phyloP scores from a whole-genome alignment of 2,329 filamentous ascomycete genomes.

The Cryphonectria naterciae region DNA sequence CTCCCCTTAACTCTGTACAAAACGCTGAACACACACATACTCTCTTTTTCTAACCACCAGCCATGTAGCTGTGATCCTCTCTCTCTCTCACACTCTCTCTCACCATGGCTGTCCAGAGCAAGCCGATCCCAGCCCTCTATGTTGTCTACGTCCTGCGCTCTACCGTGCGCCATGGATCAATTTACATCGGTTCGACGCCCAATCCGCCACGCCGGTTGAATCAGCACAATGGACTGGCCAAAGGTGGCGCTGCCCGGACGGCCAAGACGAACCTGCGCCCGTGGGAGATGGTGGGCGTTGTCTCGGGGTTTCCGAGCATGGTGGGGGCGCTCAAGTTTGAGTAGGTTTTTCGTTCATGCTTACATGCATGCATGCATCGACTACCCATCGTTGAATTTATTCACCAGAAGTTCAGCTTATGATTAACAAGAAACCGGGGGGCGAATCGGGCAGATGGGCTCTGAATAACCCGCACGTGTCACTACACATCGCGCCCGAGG shows the following conservation, averaged over 20 bases:
- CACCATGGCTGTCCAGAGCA: constrained; percentile 48
- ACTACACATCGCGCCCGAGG: constrained; percentile 70
- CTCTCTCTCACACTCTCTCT: not conserved
- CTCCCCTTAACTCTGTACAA: not conserved
- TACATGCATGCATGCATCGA: not conserved
- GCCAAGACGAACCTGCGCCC: constrained; percentile 70
- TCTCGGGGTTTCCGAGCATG: constrained; percentile 86
- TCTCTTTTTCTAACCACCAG: not conserved
- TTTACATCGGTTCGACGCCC: constrained; percentile 93
- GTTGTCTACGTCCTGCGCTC: constrained; percentile 92
- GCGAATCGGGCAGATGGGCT: constrained; percentile 70
- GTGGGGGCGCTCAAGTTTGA: constrained; percentile 93
- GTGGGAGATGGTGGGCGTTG: constrained; percentile 88
- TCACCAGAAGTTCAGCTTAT: not conserved
- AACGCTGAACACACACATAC: not conserved
- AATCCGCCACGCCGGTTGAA: constrained; percentile 81
- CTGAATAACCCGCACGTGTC: constrained; percentile 85
- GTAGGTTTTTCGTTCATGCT: constrained; percentile 48
- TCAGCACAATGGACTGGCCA: constrained; percentile 87
- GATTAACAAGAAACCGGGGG: not conserved
- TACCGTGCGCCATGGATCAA: constrained; percentile 68
- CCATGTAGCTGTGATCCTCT: constrained; percentile 17
- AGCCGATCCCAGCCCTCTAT: constrained; percentile 83
- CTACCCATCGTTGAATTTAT: not conserved
- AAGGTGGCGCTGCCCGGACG: constrained; percentile 82